Conservation (phyloP, 2,329 filamentous ascomycete genomes). For the Fusarium sp. region DNA sequence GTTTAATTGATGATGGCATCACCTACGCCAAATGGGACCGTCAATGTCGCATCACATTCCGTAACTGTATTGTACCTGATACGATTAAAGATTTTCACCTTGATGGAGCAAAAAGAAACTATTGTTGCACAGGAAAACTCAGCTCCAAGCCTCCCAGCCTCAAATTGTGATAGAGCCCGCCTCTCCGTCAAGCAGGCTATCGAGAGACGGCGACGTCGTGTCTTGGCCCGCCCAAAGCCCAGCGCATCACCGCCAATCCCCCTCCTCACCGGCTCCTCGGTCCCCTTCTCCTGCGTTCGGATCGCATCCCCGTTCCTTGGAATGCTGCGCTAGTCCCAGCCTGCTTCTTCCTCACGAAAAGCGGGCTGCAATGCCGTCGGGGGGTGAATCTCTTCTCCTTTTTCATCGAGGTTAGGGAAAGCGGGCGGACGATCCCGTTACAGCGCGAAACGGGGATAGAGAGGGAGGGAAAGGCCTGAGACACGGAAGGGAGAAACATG, state of each 20-base stretch:
- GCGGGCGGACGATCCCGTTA: constrained; percentile 14
- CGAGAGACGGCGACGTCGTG: neutral
- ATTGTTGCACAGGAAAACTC: constrained; percentile 13
- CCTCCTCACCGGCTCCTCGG: constrained; percentile 8
- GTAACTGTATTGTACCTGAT: neutral
- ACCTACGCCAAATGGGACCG: neutral
- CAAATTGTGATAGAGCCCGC: constrained; percentile 1
- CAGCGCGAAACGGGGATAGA: neutral
- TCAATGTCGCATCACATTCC: neutral
- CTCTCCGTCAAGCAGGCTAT: neutral
- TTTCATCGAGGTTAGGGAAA: neutral
- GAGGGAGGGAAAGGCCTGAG: constrained; percentile 14
- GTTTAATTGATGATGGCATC: constrained; percentile 9
- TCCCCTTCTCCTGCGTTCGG: constrained; percentile 26
- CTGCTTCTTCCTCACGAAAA: neutral
- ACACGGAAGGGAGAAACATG: constrained; percentile 34
- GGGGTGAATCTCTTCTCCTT: constrained; percentile 14
- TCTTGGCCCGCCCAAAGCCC: neutral
- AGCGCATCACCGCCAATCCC: constrained; percentile 16
- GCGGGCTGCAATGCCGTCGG: neutral
- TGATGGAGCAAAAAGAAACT: neutral
- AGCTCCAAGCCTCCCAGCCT: constrained; percentile 28
- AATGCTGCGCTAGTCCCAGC: constrained; percentile 27
- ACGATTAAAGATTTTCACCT: neutral
- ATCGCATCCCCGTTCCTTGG: constrained; percentile 29